These are phyloP conservation scores for Colletotrichum coccodes DNA, from an alignment of 2,329 filamentous ascomycete species.

Conservation along the genomic window DNA sequence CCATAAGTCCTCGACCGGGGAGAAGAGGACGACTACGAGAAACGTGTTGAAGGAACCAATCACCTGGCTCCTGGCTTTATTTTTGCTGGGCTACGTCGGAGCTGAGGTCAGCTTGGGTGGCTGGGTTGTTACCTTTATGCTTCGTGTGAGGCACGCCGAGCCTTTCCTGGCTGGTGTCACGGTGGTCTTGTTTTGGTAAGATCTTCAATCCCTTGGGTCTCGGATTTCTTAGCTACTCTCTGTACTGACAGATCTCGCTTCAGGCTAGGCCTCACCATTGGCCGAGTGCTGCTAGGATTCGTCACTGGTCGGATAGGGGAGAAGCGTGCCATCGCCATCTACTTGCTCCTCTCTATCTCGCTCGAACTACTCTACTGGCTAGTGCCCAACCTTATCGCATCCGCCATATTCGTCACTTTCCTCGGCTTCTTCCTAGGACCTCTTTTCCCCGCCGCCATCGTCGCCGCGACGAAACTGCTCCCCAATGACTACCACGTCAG, in stretches of 20 bases:
- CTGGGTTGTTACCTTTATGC: slow-evolving; percentile 90
- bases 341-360: slow-evolving; percentile 70
- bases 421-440: slow-evolving; percentile 85
- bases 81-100: slow-evolving; percentile 83
- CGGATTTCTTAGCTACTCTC: background rate
- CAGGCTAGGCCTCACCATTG: slow-evolving; percentile 76
- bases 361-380: slow-evolving; percentile 84
- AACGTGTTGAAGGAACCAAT: slow-evolving; percentile 60
- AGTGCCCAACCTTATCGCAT: slow-evolving; percentile 79
- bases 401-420: slow-evolving; percentile 75
- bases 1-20: slow-evolving; percentile 43
- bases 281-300: slow-evolving; percentile 79
- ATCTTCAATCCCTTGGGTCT: background rate
- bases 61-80: slow-evolving; percentile 79
- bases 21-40: slow-evolving; percentile 55
- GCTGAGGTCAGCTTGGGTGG: slow-evolving; percentile 79
- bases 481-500: slow-evolving; percentile 79
- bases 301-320: slow-evolving; percentile 80
- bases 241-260: background rate
- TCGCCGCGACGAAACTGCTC: slow-evolving; percentile 78
- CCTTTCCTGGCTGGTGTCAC: slow-evolving; percentile 80
- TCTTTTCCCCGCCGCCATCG: slow-evolving; percentile 79
- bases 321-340: slow-evolving; percentile 70
- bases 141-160: slow-evolving; percentile 75
- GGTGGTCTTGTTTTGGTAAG: slow-evolving; percentile 80